Conservation (phyloP, 2,329 filamentous ascomycete species). For the Curvularia sp. region DNA sequence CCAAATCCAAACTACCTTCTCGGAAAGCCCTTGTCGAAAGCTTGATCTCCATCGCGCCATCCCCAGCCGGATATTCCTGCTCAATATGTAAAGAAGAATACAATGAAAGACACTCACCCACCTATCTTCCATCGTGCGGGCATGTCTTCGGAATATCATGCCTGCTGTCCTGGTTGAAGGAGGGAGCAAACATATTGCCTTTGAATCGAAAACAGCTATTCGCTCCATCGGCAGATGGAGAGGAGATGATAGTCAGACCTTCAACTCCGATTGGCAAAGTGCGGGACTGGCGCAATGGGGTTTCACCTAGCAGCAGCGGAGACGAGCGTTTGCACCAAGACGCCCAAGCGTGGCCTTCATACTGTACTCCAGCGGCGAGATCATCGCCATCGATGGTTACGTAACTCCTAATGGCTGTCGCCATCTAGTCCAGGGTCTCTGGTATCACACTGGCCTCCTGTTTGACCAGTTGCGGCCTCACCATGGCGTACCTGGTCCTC, state of each 20-base stretch:
- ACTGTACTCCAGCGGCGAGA: constrained; percentile 6
- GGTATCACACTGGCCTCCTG: constrained; percentile 7
- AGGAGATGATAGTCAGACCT: background rate
- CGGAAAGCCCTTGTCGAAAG: background rate
- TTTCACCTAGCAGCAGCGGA: background rate
- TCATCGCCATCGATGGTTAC: constrained; percentile 11
- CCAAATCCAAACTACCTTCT: background rate
- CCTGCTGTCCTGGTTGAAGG: constrained; percentile 12
- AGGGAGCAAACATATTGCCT: constrained; percentile 8
- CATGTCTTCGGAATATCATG: constrained; percentile 25
- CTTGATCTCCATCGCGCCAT: constrained; percentile 6
- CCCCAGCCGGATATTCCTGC: constrained; percentile 14
- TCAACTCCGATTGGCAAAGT: background rate
- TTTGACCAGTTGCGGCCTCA: background rate
- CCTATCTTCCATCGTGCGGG: constrained; percentile 16
- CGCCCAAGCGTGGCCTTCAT: background rate
- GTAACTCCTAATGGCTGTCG: constrained; percentile 5
- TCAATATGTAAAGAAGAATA: constrained; percentile 19
- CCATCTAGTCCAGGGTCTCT: constrained; percentile 7
- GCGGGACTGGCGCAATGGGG: background rate
- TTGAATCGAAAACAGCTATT: constrained; percentile 5
- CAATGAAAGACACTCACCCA: background rate
- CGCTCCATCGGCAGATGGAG: background rate
- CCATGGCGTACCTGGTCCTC: background rate
- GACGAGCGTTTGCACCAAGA: background rate